Conservation (phyloP, 371 early-diverging fungal genomes). For the Smittium mucronatum region DNA sequence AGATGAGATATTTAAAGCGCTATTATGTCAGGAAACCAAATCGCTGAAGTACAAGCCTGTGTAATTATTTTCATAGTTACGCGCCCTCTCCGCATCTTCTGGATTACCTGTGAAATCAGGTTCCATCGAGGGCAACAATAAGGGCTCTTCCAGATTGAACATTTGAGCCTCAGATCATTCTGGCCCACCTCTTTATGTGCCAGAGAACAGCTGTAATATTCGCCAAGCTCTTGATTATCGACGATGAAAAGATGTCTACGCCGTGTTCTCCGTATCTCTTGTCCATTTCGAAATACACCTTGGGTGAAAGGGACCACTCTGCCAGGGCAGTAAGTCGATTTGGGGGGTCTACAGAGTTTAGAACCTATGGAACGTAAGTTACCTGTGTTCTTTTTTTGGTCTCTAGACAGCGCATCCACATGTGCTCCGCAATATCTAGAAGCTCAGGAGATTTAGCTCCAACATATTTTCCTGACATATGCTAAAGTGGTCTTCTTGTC, state of each 20-base stretch:
- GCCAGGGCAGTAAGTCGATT: background rate
- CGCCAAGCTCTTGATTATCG: background rate
- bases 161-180: background rate
- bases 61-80: background rate
- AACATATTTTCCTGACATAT: background rate
- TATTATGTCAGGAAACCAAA: too few species aligned
- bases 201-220: background rate
- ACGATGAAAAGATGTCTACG: background rate
- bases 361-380: background rate
- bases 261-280: background rate
- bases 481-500: slow-evolving; percentile 1
- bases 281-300: background rate
- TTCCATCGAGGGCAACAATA: background rate
- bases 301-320: background rate
- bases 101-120: background rate
- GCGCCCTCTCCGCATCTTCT: background rate
- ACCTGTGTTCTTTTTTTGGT: background rate
- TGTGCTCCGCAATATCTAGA: background rate
- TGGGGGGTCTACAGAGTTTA: background rate
- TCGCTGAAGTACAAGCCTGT: too few species aligned
- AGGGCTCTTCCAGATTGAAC: background rate
- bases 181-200: background rate
- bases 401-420: background rate
- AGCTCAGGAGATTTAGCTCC: background rate
- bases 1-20: background rate